Percentiles rank a stretch among this genome's conserved stretches.
phyloP scores from a whole-genome alignment of 805 yeast species.

The Kodamaea lidongshanica region DNA sequence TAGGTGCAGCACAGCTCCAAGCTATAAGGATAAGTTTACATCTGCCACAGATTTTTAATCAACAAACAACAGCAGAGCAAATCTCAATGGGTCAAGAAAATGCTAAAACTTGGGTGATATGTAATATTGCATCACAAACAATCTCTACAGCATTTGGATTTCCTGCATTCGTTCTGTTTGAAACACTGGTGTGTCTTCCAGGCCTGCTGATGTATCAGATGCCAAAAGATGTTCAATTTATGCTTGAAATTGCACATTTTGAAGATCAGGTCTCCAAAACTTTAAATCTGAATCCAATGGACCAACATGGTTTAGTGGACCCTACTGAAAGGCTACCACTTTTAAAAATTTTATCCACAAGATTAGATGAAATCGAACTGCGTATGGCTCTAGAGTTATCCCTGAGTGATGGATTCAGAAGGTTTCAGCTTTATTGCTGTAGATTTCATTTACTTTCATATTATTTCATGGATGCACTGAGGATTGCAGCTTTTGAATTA shows the following conservation, averaged over 20 bases:
- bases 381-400: slow-evolving; percentile 37
- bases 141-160: slow-evolving; percentile 91
- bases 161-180: slow-evolving; percentile 87
- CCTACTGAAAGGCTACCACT: slow-evolving; percentile 71
- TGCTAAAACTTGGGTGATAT: slow-evolving; percentile 85
- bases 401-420: slow-evolving; percentile 58
- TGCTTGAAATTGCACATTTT: slow-evolving; percentile 77
- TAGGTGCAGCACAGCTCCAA: slow-evolving; percentile 87
- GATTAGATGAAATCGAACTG: slow-evolving; percentile 71
- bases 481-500: slow-evolving; percentile 51
- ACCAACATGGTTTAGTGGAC: slow-evolving; percentile 58
- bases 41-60: slow-evolving; percentile 35
- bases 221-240: slow-evolving; percentile 59
- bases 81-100: slow-evolving; percentile 61
- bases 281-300: slow-evolving; percentile 62
- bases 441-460: slow-evolving; percentile 80
- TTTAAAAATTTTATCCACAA: slow-evolving; percentile 60
- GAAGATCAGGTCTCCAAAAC: slow-evolving; percentile 82
- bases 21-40: slow-evolving; percentile 91
- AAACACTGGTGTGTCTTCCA: slow-evolving; percentile 36
- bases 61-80: slow-evolving; percentile 22
- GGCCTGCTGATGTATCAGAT: slow-evolving; percentile 37
- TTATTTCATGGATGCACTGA: slow-evolving; percentile 63
- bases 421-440: slow-evolving; percentile 62
- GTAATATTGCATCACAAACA: slow-evolving; percentile 84